These are phyloP conservation scores for Gnomoniopsis smithogilvyi DNA, from an alignment of 2,329 filamentous ascomycete genomes.

Conservation along the genomic window DNA sequence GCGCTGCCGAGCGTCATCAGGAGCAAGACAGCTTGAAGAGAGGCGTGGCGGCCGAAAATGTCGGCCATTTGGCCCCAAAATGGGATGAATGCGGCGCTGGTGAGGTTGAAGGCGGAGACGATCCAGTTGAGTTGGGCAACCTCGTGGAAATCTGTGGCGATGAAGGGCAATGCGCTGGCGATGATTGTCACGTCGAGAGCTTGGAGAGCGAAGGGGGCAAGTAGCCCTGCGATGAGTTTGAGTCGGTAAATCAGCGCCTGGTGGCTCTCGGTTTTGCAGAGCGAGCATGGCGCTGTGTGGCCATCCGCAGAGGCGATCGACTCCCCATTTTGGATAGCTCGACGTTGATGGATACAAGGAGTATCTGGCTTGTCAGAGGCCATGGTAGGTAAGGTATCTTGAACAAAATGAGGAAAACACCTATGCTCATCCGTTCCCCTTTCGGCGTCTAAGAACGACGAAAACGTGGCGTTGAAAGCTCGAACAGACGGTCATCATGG, in stretches of 20 bases:
- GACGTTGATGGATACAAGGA: slow-evolving; percentile 5
- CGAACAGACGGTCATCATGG: not conserved
- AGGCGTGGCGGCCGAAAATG: slow-evolving; percentile 59
- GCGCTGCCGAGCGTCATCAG: slow-evolving; percentile 58
- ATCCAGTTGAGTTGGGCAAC: slow-evolving; percentile 65
- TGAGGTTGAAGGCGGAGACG: slow-evolving; percentile 66
- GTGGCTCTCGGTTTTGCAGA: slow-evolving; percentile 6
- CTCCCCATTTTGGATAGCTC: not conserved
- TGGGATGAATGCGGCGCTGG: slow-evolving; percentile 64
- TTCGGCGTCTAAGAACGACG: not conserved
- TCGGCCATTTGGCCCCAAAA: slow-evolving; percentile 63
- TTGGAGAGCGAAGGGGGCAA: slow-evolving; percentile 59
- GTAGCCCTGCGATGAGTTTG: slow-evolving; percentile 38
- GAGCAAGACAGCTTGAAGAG: slow-evolving; percentile 54
- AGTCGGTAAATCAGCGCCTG: slow-evolving; percentile 9
- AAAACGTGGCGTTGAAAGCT: not conserved
- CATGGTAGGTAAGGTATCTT: not conserved
- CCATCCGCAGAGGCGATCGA: not conserved
- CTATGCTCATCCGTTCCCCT: not conserved
- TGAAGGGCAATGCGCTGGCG: slow-evolving; percentile 58
- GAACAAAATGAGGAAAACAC: too few relatives aligned
- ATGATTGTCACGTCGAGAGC: slow-evolving; percentile 43
- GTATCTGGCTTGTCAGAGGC: slow-evolving; percentile 1
- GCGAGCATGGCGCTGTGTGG: not conserved
- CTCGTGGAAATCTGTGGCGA: slow-evolving; percentile 60